phyloP scores from a whole-genome alignment of 1,284 basidiomycete species.

The Laetiporus sulphureus region DNA sequence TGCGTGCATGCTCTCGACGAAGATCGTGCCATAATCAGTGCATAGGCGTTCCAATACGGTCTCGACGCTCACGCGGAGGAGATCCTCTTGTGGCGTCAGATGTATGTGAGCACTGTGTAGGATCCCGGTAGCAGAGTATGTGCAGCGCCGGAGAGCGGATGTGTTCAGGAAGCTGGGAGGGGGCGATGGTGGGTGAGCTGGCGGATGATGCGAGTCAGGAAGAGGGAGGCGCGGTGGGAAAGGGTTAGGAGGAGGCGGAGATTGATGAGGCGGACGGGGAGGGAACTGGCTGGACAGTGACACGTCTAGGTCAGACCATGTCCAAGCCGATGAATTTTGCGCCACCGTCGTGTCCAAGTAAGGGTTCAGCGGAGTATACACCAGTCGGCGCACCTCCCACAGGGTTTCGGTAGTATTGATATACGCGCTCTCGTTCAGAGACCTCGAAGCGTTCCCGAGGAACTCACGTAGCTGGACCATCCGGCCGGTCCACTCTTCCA shows the following conservation, averaged over 20 bases:
- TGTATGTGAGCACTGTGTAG: not conserved
- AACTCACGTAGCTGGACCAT: slow-evolving; percentile 6
- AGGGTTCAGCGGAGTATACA: slow-evolving; percentile 8
- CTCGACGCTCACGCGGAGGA: slow-evolving; percentile 7
- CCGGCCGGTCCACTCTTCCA: slow-evolving; percentile 7
- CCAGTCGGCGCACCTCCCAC: slow-evolving; percentile 4
- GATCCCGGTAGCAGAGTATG: slow-evolving; percentile 6
- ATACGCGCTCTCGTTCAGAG: not conserved
- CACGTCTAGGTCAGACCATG: not conserved
- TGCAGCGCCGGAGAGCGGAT: slow-evolving; percentile 5
- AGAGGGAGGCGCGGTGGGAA: not conserved
- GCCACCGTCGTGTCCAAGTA: slow-evolving; percentile 6
- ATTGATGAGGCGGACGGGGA: not conserved
- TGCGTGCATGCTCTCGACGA: slow-evolving; percentile 9
- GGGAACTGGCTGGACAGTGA: not conserved
- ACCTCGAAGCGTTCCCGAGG: slow-evolving; percentile 1
- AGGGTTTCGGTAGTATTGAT: slow-evolving; percentile 5
- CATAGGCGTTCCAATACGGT: slow-evolving; percentile 5
- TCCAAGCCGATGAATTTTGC: slow-evolving; percentile 4
- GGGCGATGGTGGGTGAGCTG: not conserved
- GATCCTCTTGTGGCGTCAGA: slow-evolving; percentile 5
- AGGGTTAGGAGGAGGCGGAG: not conserved
- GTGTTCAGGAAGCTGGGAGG: not conserved
- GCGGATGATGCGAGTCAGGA: not conserved
- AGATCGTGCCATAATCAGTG: slow-evolving; percentile 4